Evolutionary conservation across 2,329 filamentous ascomycete genomes (phyloP).

Genomic region (Drechslerella coelobrocha): DNA sequence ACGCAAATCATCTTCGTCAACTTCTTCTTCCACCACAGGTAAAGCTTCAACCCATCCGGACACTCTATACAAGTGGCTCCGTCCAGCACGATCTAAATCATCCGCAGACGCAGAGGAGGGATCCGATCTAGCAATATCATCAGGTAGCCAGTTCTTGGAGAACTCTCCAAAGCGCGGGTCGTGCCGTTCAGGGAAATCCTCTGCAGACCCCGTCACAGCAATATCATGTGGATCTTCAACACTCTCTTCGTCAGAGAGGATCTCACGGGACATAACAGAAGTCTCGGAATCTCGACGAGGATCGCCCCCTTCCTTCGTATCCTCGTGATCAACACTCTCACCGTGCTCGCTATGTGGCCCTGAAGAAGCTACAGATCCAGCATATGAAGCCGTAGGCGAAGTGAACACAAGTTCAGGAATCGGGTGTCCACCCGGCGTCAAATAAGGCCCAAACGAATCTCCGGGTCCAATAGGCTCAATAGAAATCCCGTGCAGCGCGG

Average conservation of each 20-base stretch:
- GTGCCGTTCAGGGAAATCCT: constrained; percentile 33
- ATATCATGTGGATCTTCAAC: constrained; percentile 3
- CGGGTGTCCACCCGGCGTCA: constrained; percentile 41
- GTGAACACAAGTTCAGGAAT: constrained; percentile 44
- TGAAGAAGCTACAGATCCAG: constrained; percentile 21
- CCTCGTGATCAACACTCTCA: constrained; percentile 29
- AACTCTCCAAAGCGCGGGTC: constrained; percentile 28
- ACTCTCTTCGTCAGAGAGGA: constrained; percentile 7
- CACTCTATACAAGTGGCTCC: constrained; percentile 28
- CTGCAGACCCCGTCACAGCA: constrained; percentile 2
- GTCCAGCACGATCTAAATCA: constrained; percentile 7
- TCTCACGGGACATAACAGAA: constrained; percentile 5
- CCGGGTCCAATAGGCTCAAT: constrained; percentile 18
- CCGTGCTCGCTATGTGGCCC: constrained; percentile 38
- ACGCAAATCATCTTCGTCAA: constrained; percentile 32
- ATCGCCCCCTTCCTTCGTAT: constrained; percentile 5
- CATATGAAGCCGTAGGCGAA: constrained; percentile 45
- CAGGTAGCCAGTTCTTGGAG: constrained; percentile 23
- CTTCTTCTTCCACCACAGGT: constrained; percentile 25
- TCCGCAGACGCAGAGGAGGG: constrained; percentile 8
- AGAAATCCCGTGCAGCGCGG: constrained; percentile 32
- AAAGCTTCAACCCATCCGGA: constrained; percentile 48
- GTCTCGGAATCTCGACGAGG: not conserved
- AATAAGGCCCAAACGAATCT: constrained; percentile 2
- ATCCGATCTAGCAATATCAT: constrained; percentile 6